Conservation (phyloP, 495 filamentous ascomycete species). For the Baudoinia panamericana region DNA sequence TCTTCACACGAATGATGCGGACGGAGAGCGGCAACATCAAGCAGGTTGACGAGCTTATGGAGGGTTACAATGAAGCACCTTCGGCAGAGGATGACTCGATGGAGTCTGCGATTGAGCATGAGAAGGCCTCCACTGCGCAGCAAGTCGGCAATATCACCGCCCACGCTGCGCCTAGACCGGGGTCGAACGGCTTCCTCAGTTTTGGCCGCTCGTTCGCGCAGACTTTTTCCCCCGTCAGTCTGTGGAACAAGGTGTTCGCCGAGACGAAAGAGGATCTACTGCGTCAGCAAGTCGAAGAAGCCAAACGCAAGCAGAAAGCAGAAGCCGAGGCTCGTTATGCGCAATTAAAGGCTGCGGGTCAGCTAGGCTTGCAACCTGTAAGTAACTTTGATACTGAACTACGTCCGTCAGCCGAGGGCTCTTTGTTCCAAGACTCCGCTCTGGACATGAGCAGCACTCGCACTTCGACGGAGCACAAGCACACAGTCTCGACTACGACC, state of each 20-base stretch:
- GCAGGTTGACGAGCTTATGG: conserved; percentile 24
- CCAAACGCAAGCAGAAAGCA: conserved; percentile 22
- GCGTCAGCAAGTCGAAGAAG: conserved; percentile 23
- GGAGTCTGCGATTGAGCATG: neutral
- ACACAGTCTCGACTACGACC: neutral
- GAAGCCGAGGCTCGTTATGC: conserved; percentile 42
- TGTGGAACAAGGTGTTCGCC: conserved; percentile 22
- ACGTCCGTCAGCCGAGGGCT: neutral
- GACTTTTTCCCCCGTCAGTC: conserved; percentile 19
- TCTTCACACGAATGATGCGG: conserved; percentile 17
- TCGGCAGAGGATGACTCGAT: neutral
- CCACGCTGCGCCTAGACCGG: neutral
- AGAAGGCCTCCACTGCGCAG: neutral
- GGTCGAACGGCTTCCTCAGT: conserved; percentile 14
- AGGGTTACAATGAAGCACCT: conserved; percentile 16
- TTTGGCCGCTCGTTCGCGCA: conserved; percentile 20
- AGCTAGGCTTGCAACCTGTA: conserved; percentile 31
- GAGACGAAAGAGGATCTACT: conserved; percentile 17
- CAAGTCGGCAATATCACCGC: neutral
- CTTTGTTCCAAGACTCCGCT: conserved; percentile 2
- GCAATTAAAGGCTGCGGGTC: conserved; percentile 47
- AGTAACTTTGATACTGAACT: neutral
- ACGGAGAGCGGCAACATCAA: conserved; percentile 17
- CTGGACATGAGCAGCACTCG: conserved; percentile 17
- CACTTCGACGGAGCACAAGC: conserved; percentile 12